A percentile compares a stretch with the other conserved stretches of the same genome.
These are phyloP conservation scores for Hypholoma sublateritium DNA, from an alignment of 768 basidiomycete species.

Conservation along the genomic window DNA sequence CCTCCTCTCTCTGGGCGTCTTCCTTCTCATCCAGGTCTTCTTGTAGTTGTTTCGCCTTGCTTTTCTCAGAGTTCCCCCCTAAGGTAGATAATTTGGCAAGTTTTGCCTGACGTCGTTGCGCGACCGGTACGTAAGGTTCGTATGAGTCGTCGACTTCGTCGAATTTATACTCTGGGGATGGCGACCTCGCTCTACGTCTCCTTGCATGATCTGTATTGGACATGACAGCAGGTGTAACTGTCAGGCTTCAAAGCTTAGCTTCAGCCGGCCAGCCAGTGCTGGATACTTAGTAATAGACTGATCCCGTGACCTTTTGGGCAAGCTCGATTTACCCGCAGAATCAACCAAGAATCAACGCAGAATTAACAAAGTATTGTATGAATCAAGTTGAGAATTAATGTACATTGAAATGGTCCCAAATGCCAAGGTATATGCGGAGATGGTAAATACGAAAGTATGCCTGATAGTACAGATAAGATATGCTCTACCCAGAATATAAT, in stretches of 20 bases:
- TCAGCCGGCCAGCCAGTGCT: too few relatives aligned
- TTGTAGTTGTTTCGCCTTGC: conserved; percentile 44
- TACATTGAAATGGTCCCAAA: conserved; percentile 1
- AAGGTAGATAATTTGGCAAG: conserved; percentile 72
- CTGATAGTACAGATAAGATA: conserved; percentile 7
- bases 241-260: not conserved
- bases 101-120: conserved; percentile 80
- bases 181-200: conserved; percentile 53
- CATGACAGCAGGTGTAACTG: not conserved
- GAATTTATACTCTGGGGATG: conserved; percentile 59
- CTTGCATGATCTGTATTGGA: conserved; percentile 27
- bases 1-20: conserved; percentile 80
- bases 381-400: not conserved
- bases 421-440: conserved; percentile 5
- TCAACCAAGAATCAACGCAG: too few relatives aligned
- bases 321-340: too few relatives aligned
- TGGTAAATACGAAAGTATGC: conserved; percentile 6
- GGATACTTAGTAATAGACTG: not conserved
- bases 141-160: conserved; percentile 68
- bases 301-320: too few relatives aligned
- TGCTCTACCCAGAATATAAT: conserved; percentile 3
- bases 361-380: too few relatives aligned
- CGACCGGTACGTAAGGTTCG: conserved; percentile 85
- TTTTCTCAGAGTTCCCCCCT: conserved; percentile 54
- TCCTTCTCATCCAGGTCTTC: conserved; percentile 71